phyloP scores from a whole-genome alignment of 352 stramenopile species.

The Pythium insidiosum region DNA sequence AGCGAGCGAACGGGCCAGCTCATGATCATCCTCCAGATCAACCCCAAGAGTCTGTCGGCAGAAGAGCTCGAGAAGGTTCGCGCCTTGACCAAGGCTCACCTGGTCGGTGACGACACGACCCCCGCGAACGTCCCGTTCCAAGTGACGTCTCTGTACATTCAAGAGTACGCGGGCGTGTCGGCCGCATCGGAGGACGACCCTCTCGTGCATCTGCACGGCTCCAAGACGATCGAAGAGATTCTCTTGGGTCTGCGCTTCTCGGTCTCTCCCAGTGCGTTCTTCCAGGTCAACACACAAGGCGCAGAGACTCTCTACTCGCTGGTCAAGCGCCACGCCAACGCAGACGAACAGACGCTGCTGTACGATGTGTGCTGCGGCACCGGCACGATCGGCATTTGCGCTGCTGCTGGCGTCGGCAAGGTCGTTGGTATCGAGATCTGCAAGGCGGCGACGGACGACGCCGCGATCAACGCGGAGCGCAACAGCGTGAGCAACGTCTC shows the following conservation, averaged over 20 bases:
- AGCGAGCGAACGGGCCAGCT: constrained; percentile 60
- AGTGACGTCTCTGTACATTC: constrained; percentile 89
- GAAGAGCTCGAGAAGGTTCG: constrained; percentile 32
- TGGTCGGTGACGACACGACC: no score
- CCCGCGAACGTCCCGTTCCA: constrained; percentile 18
- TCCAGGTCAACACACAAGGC: constrained; percentile 94
- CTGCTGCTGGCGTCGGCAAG: constrained; percentile 73
- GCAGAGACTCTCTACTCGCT: constrained; percentile 95
- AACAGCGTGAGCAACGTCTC: constrained; percentile 84
- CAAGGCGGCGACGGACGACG: constrained; percentile 88
- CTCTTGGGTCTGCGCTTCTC: constrained; percentile 86
- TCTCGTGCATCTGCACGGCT: constrained; percentile 67
- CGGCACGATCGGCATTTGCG: constrained; percentile 96
- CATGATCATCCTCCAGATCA: constrained; percentile 77
- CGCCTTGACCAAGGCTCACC: constrained; percentile 9
- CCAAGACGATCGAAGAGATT: constrained; percentile 70
- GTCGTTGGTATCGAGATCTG: constrained; percentile 87
- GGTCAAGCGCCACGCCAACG: constrained; percentile 85
- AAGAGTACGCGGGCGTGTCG: constrained; percentile 90
- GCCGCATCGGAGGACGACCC: constrained; percentile 85
- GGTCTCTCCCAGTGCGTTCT: constrained; percentile 91
- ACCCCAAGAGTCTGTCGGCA: constrained; percentile 25
- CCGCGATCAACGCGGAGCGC: constrained; percentile 71
- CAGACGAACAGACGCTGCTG: constrained; percentile 78
- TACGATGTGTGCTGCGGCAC: constrained; percentile 99